Base-by-base conservation (phyloP, 768 basidiomycete genomes). In the Rhodotorula taiwanensis region DNA sequence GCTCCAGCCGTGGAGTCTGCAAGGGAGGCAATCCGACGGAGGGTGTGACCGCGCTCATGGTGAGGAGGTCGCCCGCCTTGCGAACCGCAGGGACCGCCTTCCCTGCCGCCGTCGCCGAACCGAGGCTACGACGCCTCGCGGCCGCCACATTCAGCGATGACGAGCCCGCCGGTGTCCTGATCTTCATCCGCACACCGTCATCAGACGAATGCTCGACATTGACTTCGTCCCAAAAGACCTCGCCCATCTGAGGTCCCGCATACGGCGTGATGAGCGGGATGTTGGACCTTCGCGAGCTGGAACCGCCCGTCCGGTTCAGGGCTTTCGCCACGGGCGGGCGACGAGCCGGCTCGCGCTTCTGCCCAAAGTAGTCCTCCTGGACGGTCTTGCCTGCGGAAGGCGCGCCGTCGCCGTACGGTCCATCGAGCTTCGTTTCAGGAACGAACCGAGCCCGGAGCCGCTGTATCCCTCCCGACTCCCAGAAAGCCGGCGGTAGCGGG, bases 401-500 rank as follows among this genome's bases (percentile, higher is more conserved):
- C 15, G 9, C 48, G 18, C 41, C 49, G 27, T 50, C 49, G 5
- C 5, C 28, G 10, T 20, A 33, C 23, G 55, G 51, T 16, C 58
- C 58, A 16, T 52, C 33, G 18, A 69, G 41, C 45, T 58, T 62
- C 18, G 67, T 69, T 56, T 69, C 67, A 2, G 67, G 67, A 0
- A 64, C 55, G 53, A 69, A 69, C n/a, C 90, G 84, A 62, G 92
- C 87, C 25, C 95, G 83, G 5, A 99, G 82, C 55, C 87, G 82
- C 73, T 89, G 85, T 66, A 99, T 81, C 10, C 95, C 94, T 9
- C 90, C 90, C 14, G 86, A 84, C 75, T 91, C 86, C 71, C 97
- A 98, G 78, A 98, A 99, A 0, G 85, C 84, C 20, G 82, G 77
- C 0, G 95, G 93, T 0, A 99, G 80, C 4, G 95, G 95, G 75